A percentile compares a stretch with the other conserved stretches of the same genome.
Evolutionary conservation across 176 grass and related monocot species (phyloP).

Genomic region (Neostapfia colusana): DNA sequence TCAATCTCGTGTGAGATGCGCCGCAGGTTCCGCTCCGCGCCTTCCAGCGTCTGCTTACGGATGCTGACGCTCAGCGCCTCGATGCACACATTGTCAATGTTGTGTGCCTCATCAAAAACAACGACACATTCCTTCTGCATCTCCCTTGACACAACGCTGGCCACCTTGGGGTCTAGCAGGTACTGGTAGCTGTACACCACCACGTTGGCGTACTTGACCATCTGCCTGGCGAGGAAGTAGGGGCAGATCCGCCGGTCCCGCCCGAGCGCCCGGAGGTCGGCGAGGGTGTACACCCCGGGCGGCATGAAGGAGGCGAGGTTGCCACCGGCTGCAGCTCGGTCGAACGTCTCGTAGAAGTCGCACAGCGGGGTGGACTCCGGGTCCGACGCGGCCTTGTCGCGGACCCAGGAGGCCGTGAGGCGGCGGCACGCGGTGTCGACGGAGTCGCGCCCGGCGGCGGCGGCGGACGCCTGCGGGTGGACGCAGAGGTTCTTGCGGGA

Average conservation of each 20-base stretch:
- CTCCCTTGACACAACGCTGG: constrained; percentile 78
- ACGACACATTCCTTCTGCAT: constrained; percentile 95
- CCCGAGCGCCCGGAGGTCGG: constrained; percentile 68
- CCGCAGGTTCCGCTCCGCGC: constrained; percentile 63
- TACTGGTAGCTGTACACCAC: constrained; percentile 98
- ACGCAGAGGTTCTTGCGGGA: constrained; percentile 91
- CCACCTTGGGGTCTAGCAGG: constrained; percentile 90
- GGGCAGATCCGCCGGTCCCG: constrained; percentile 76
- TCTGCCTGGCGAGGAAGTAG: constrained; percentile 89
- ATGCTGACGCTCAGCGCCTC: constrained; percentile 85
- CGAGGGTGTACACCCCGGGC: constrained; percentile 76
- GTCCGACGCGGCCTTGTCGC: constrained; percentile 58
- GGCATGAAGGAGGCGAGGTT: constrained; percentile 63
- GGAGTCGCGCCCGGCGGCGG: constrained; percentile 69
- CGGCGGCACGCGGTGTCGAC: constrained; percentile 89
- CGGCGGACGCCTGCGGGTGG: constrained; percentile 67
- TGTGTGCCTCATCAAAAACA: constrained; percentile 94
- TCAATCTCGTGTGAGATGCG: constrained; percentile 81
- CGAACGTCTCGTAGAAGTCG: constrained; percentile 76
- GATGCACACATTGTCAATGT: constrained; percentile 96
- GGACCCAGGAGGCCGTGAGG: constrained; percentile 89
- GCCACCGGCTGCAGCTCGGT: constrained; percentile 58
- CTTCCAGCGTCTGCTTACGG: constrained; percentile 83
- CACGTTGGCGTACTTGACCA: constrained; percentile 82
- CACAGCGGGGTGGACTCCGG: constrained; percentile 54